A percentile compares a stretch with the other conserved stretches of the same genome.
Evolutionary conservation across 1,139 yeast species (phyloP).

Genomic region (Diutina rugosa): DNA sequence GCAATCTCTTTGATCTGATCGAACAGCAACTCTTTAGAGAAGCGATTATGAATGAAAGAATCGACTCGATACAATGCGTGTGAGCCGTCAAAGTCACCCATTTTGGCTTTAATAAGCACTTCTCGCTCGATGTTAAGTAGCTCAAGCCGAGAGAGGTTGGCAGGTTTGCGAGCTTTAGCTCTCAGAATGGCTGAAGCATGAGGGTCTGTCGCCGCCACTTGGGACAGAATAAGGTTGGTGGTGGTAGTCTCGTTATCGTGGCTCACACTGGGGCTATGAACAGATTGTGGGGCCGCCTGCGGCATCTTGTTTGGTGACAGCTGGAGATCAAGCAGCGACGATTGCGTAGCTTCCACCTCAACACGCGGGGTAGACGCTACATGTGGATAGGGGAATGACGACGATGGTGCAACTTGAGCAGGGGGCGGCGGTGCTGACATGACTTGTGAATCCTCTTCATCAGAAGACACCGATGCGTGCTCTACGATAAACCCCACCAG

Average conservation of each 20-base stretch:
- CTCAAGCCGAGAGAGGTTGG: not conserved
- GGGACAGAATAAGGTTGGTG: not conserved
- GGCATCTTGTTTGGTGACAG: not conserved
- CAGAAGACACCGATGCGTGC: not conserved
- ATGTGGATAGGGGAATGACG: no score
- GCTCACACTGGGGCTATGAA: not conserved
- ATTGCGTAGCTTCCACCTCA: not conserved
- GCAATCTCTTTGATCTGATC: not conserved
- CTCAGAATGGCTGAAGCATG: not conserved
- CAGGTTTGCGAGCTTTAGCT: not conserved
- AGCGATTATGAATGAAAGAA: not conserved
- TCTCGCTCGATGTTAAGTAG: not conserved
- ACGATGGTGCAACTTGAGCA: not conserved
- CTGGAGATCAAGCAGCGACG: not conserved
- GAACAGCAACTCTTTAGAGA: not conserved
- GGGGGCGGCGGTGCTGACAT: not conserved
- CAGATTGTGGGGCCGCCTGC: not conserved
- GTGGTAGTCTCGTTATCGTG: not conserved
- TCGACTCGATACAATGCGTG: not conserved
- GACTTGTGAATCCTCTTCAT: not conserved
- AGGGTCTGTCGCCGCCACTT: not conserved
- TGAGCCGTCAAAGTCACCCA: not conserved
- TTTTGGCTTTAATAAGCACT: not conserved
- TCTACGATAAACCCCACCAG: not conserved
- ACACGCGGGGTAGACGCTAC: not conserved